Base-by-base conservation (phyloP, 768 basidiomycete genomes). In the Serendipita sp. region DNA sequence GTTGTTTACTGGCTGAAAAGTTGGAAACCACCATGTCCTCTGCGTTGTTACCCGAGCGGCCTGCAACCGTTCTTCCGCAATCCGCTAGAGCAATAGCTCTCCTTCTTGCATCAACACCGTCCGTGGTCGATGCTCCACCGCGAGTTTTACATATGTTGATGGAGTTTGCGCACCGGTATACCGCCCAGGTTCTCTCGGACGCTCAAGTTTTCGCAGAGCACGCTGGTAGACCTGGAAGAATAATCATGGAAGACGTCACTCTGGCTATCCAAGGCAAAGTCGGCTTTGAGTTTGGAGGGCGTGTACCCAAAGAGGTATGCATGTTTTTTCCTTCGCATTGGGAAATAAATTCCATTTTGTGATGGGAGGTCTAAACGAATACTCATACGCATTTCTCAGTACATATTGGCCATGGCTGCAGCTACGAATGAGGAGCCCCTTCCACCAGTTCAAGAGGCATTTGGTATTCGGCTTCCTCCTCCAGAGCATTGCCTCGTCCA, bases 201-300 rank as follows among this genome's bases (percentile, higher is more conserved):
- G 89, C 88, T 31, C 82, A 83, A 66, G 86, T 90, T 20, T 92
- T 92, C 70, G 85, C 89, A 16, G 90, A 92, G 67, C 90, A 92
- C 70, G 90, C 86, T 20, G 86, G 87, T 14, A 78, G 84, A 45
- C 71, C 81, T 2, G 86, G 85, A 64, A 90, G 86, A 74, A 77
- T 92, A 62, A 89, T 90, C 66, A 81, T 85, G 77, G 89, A 92
- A 65, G 90, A 92, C 72, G 75, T 88, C 51, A 79, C 81, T 2
- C 77, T 92, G 42, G 88, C 89, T 1, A 84, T 90, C 3, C 90
- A 92, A 71, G 88, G 89, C 3, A 83, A 90, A 63, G 90, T 92
- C 3, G 90, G 90, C 44, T 92, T 90, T 90, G 90, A 92, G 72
- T 87, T 90, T 70, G 90, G 89, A 24, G 90, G 90, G 3, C 79